These are phyloP conservation scores for Ophioceras dolichostomum DNA, from an alignment of 2,329 filamentous ascomycete genomes.

Conservation along the genomic window DNA sequence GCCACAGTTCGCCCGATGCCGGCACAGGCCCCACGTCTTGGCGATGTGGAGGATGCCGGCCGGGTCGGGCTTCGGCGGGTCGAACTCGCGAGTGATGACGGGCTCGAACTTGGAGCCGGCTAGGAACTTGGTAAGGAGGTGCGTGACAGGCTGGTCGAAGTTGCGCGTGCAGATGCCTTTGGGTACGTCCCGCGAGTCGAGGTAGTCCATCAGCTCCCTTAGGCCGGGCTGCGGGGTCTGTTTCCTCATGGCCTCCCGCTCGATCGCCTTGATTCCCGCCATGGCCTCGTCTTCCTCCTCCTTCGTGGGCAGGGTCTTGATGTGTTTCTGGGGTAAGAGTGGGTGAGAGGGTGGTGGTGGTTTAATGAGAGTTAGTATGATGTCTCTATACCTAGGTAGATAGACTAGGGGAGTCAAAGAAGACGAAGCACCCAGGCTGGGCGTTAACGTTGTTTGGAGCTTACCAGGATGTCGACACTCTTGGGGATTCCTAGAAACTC, in stretches of 20 bases:
- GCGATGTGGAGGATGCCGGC: constrained; percentile 84
- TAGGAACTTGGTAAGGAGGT: constrained; percentile 67
- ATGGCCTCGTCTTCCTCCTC: constrained; percentile 51
- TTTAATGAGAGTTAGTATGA: too few relatives aligned
- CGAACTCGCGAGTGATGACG: constrained; percentile 74
- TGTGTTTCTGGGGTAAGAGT: constrained; percentile 45
- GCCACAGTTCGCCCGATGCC: neutral
- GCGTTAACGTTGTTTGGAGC: too few relatives aligned
- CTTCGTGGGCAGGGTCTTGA: constrained; percentile 56
- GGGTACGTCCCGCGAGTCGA: constrained; percentile 52
- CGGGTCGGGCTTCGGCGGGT: constrained; percentile 75
- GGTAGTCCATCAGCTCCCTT: constrained; percentile 64
- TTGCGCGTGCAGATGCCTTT: constrained; percentile 93
- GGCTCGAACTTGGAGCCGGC: constrained; percentile 56
- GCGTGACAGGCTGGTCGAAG: constrained; percentile 68
- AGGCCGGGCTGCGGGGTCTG: constrained; percentile 80
- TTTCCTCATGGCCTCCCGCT: constrained; percentile 64
- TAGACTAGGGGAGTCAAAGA: neutral
- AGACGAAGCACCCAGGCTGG: too few relatives aligned
- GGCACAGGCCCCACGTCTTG: constrained; percentile 53
- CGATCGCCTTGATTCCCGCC: constrained; percentile 64
- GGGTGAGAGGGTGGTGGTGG: too few relatives aligned
- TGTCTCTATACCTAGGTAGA: neutral
- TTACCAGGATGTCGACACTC: constrained; percentile 60
- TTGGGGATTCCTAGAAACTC: constrained; percentile 59